Evolutionary conservation across 257 asterid genomes (phyloP), one percentile per base, ranked within the genome.

Genomic region (Solanum okadae): DNA sequence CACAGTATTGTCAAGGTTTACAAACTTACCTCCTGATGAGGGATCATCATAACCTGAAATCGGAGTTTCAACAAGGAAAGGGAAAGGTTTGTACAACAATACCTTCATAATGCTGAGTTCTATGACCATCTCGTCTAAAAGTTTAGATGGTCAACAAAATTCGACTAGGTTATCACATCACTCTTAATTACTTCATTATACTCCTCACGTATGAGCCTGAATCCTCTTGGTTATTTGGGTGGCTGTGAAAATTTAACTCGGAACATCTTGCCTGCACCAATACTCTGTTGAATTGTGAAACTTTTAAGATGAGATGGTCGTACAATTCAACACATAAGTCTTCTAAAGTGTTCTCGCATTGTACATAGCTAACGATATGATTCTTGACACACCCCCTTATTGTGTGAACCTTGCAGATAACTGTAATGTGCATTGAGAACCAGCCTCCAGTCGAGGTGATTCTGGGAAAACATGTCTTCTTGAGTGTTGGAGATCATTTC

Each of bases 21-120:
- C 90, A 92, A 44, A 70, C 93, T 13, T 96, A 92, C 88, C 82
- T 96, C 85, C 85, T 95, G 87, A 86, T 67, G 89, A 94, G 98
- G 86, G 99, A 96, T 89, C 91, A 91, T 83, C 89, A 79, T 44
- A 92, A 92, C 88, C 77, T 96, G 94, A 95, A 93, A 92, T 87
- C 91, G 3, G 98, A 94, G 85, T 96, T 96, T 87, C 98, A 95
- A 76, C 83, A 13, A 5, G 96, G 98, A 63, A 92, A 95, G 33
- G 99, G 97, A 6, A 95, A 92, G 90, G 91, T 91, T 56, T 44
- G 91, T 88, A 81, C 86, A 15, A 29, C 27, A 29, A 49, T 10
- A 29, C 38, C 70, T 49, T 81, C 68, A 27, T 81, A 49, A 44
- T 79, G 8, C 65, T 15, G 8, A 44, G 29, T 44, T 25, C 1